A percentile compares a stretch with the other conserved stretches of the same genome.
phyloP scores from a whole-genome alignment of 148 eudicot genomes.

The Vaccinium vitisidaea region DNA sequence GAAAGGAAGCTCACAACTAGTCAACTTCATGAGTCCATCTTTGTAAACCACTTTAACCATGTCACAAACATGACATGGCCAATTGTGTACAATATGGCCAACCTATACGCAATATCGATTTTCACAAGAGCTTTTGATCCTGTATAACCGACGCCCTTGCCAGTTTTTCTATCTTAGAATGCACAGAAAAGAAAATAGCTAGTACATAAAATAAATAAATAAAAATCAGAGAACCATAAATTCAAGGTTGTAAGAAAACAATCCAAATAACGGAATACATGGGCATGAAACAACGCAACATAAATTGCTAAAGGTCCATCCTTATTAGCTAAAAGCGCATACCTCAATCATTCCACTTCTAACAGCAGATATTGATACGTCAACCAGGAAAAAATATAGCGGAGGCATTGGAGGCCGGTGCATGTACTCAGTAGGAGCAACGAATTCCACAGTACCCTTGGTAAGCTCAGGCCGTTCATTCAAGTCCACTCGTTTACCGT shows the following conservation, averaged over 20 bases:
- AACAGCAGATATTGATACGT: constrained; percentile 85
- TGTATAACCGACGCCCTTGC: too few relatives aligned
- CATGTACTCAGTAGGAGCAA: constrained; percentile 99
- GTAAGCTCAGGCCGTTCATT: constrained; percentile 91
- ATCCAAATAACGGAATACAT: background rate
- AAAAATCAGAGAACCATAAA: background rate
- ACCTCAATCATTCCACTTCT: constrained; percentile 99
- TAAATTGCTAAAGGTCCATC: background rate
- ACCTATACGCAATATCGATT: too few relatives aligned
- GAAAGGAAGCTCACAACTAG: too few relatives aligned
- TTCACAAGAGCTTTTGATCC: too few relatives aligned
- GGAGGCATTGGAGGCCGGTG: constrained; percentile 99
- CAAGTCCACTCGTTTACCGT: constrained; percentile 76
- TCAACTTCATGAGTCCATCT: too few relatives aligned
- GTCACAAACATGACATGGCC: too few relatives aligned
- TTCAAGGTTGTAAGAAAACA: background rate
- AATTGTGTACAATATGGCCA: too few relatives aligned
- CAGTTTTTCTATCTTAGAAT: background rate
- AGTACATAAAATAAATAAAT: background rate
- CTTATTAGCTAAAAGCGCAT: constrained; percentile 27
- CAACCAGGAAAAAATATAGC: constrained; percentile 89
- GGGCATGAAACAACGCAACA: background rate
- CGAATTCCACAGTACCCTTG: constrained; percentile 86
- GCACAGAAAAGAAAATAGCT: background rate
- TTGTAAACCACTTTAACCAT: too few relatives aligned